These are phyloP conservation scores for Yamadazyma sp. DNA, from an alignment of 1,139 yeast genomes.

Conservation along the genomic window DNA sequence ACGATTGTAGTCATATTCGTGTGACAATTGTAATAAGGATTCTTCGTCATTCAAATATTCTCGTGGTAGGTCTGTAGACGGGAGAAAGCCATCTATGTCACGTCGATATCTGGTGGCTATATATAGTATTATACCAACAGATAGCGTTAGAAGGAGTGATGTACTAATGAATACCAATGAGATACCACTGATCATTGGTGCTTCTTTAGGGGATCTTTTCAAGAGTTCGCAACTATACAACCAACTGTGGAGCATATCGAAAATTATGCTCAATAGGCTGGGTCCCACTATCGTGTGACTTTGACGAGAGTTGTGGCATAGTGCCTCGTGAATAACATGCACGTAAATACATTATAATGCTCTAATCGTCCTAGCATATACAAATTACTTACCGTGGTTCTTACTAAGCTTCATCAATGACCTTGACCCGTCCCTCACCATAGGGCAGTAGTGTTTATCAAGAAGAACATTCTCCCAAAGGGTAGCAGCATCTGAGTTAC, in stretches of 20 bases:
- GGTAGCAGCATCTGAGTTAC: constrained; percentile 85
- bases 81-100: background rate
- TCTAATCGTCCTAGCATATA: no score
- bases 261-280: no score
- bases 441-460: constrained; percentile 79
- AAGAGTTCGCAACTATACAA: background rate
- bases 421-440: constrained; percentile 56
- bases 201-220: background rate
- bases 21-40: constrained; percentile 33
- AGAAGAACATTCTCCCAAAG: constrained; percentile 84
- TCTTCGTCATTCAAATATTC: constrained; percentile 48
- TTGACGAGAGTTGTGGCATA: no score
- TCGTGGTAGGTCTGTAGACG: constrained; percentile 28
- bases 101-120: background rate
- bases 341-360: no score
- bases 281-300: no score
- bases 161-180: constrained; percentile 15
- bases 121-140: background rate
- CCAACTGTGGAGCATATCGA: background rate
- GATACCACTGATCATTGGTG: constrained; percentile 8
- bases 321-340: no score
- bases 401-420: constrained; percentile 46
- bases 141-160: background rate
- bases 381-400: constrained; percentile 2
- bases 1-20: constrained; percentile 37